Percentiles rank a stretch among this genome's conserved stretches.
phyloP scores from a whole-genome alignment of 1,284 basidiomycete species.

The Papiliotrema nemorosa region DNA sequence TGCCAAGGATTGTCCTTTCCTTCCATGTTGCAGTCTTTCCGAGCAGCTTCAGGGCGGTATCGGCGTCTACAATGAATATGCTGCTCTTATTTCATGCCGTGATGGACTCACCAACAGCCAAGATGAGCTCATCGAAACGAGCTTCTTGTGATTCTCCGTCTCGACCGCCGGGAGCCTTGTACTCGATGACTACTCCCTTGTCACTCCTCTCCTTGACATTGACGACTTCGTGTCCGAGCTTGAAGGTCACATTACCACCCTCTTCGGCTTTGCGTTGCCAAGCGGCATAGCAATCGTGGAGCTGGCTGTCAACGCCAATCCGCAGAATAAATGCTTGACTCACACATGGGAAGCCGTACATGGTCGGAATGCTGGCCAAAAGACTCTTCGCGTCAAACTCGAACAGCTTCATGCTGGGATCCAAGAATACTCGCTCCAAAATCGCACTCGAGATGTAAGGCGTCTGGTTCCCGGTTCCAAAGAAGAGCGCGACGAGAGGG shows the following conservation, averaged over 20 bases:
- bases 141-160: neutral
- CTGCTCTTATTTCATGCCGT: neutral
- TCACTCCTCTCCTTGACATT: constrained; percentile 1
- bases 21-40: constrained; percentile 3
- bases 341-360: constrained; percentile 5
- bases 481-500: constrained; percentile 5
- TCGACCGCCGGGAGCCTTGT: neutral
- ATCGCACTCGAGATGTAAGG: constrained; percentile 7
- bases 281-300: constrained; percentile 4
- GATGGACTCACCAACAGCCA: constrained; percentile 2
- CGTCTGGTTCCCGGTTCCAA: constrained; percentile 6
- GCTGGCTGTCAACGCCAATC: neutral
- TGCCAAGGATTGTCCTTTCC: constrained; percentile 6
- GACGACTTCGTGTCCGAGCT: constrained; percentile 4
- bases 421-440: constrained; percentile 6
- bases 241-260: constrained; percentile 2
- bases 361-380: constrained; percentile 5
- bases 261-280: constrained; percentile 3
- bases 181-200: constrained; percentile 1
- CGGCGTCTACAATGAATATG: neutral
- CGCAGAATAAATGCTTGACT: neutral
- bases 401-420: constrained; percentile 8
- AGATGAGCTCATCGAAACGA: constrained; percentile 3
- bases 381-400: constrained; percentile 8
- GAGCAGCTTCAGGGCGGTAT: constrained; percentile 1